Conservation (phyloP, 1,139 yeast species). For the Scheffersomyces segobiensis region DNA sequence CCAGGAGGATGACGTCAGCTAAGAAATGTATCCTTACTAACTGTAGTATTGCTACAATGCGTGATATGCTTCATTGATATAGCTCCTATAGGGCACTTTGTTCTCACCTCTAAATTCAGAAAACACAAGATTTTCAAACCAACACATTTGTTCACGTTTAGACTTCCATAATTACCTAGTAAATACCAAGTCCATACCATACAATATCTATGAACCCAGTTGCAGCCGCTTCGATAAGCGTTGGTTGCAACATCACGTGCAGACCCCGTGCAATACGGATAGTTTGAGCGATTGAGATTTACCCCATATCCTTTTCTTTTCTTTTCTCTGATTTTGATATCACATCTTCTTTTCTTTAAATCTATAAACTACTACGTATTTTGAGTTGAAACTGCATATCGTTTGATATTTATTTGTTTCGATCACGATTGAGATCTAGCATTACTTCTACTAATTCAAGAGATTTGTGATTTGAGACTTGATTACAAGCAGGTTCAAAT, state of each 20-base stretch:
- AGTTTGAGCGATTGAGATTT: neutral
- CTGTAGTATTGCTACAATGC: too few species aligned
- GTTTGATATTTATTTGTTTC: too few species aligned
- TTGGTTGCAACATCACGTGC: neutral
- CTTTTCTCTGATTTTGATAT: neutral
- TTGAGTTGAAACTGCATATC: neutral
- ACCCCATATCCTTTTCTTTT: neutral
- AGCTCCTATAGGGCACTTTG: neutral
- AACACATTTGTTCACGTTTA: too few species aligned
- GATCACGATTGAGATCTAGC: neutral
- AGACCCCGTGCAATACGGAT: neutral
- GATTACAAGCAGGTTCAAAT: too few species aligned
- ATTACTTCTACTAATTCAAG: neutral
- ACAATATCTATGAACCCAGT: neutral
- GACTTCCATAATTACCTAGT: too few species aligned
- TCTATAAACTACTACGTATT: neutral
- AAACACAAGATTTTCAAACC: too few species aligned
- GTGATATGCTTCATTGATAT: neutral
- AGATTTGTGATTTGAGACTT: too few species aligned
- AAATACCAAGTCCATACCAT: too few species aligned
- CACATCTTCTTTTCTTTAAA: too few species aligned
- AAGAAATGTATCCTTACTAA: too few species aligned
- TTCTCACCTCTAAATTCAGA: neutral
- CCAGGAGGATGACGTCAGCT: too few species aligned
- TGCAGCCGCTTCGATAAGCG: neutral